Base-by-base conservation (phyloP, 208 protist species). In the Acanthamoeba royreba region DNA sequence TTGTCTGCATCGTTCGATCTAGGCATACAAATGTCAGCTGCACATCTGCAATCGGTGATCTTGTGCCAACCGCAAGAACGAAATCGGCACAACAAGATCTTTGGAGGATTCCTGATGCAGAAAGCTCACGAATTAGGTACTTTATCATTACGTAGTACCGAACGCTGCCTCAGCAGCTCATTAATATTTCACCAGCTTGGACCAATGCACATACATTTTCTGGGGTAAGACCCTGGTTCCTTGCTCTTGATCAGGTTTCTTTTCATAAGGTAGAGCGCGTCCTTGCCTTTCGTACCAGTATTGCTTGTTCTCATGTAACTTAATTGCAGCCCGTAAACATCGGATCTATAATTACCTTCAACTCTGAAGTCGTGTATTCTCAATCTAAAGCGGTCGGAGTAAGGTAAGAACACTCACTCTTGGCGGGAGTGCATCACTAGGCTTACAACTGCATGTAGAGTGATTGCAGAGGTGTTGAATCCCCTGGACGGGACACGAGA, bases 31-130 rank as follows among this genome's bases (percentile, higher is more conserved):
- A 93, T 93, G 88, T 43, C n/a, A 4, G 38, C 42, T 17, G 22
- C 88, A 22, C 42, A 43, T 35, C 25, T 93, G 13, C 88, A 93
- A 46, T 93, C 88, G 19, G 88, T 93, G 31, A 11, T 83, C 33
- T 46, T 93, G 43, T 93, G 88, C 49, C 88, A 93, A 49, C 88
- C 88, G 69, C 66, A 93, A 45, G 90, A 93, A 33, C 0, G 90
- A 43, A 81, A 93, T 40, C 22, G 43, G 25, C 61, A 93, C 90
- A 52, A 93, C 45, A 86, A 94, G 35, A 93, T 94, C 38, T 94
- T 94, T 77, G 93, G 93, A 35, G 93, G 93, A 9, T 93, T 81
- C 31, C 86, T 94, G 63, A 94, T 94, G 93, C 86, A 81, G 31
- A 91, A 94, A 35, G 79, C 93, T 4, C 49, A 81, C 88, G 88